Evolutionary conservation across 495 filamentous ascomycete species (phyloP), one percentile per base, ranked within the genome.

Genomic region (Neurospora cerealis): DNA sequence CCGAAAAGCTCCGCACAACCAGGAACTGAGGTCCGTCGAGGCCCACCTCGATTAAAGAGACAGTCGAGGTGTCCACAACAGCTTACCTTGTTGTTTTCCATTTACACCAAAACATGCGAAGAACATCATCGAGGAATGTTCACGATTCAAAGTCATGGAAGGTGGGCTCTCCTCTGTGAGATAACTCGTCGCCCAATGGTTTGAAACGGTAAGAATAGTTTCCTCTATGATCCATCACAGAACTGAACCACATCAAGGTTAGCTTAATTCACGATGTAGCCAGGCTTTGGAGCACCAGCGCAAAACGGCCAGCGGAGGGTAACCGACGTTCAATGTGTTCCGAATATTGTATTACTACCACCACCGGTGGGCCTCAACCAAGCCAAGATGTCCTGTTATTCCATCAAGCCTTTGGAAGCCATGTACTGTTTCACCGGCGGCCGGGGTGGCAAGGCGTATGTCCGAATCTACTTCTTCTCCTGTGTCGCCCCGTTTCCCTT

Each of bases 401-500:
- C 71, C 44, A 72, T n/a, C 44, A 11, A 34, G 28, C 0, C 71
- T 72, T 69, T 24, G 40, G 24, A 28, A 28, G 13, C 13, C 28
- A 24, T 36, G 41, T n/a, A 21, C 44, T 62, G 48, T 72, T 17
- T 62, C 32, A 13, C 62, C n/a, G 41, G 21, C 38, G 28, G 54
- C 15, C 28, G 28, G 24, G 4, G 15, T 36, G 54, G 54, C 37
- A n/a, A 19, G 36, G 4, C 40, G 21, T 19, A n/a, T 28, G 38
- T 2, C 62, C 17, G 36, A 54, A 70, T 74, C 70, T 78, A 73
- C 75, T 73, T 66, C 74, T 44, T 13, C 34, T 74, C 37, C 69
- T 70, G 62, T 44, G 72, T 70, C 77, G 54, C 34, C 54, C 54
- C 54, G 28, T 83, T 81, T 69, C 86, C 86, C 82, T 89, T 90